These are phyloP conservation scores for Ilex aquifolium DNA, from an alignment of 257 asterid genomes.

Conservation along the genomic window DNA sequence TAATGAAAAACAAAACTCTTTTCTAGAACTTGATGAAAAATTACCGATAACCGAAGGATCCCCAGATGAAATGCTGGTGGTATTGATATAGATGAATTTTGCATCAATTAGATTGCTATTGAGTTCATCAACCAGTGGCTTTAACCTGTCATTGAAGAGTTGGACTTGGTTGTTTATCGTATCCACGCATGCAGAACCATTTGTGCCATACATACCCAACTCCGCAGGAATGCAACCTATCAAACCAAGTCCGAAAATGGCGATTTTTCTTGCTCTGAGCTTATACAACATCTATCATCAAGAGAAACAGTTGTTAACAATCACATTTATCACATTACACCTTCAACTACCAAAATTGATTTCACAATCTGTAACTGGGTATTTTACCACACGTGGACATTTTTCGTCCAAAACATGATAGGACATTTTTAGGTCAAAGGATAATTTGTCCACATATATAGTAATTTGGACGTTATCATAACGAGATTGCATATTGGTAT, in stretches of 20 bases:
- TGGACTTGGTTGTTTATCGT: conserved; percentile 10
- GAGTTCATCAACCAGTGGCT: conserved; percentile 13
- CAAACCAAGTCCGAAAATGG: not conserved
- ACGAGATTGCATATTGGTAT: no score
- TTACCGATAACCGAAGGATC: not conserved
- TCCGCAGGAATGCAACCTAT: conserved; percentile 22
- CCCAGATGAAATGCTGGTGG: not conserved
- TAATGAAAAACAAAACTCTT: no score
- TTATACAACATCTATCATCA: conserved; percentile 7
- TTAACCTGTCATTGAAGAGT: conserved; percentile 13
- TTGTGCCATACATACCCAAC: not conserved
- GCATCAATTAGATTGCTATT: conserved; percentile 15
- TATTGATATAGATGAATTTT: conserved; percentile 11
- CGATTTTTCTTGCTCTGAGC: conserved; percentile 24
- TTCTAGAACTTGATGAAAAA: not conserved
- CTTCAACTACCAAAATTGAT: no score
- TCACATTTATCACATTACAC: no score
- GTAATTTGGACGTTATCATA: no score
- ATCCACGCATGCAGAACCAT: conserved; percentile 19
- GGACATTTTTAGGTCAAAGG: no score
- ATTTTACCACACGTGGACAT: no score
- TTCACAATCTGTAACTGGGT: no score
- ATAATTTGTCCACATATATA: no score
- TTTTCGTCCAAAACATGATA: no score
- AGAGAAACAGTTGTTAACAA: no score